These are phyloP conservation scores for Alternaria rosae DNA, from an alignment of 2,329 filamentous ascomycete genomes.

Conservation along the genomic window DNA sequence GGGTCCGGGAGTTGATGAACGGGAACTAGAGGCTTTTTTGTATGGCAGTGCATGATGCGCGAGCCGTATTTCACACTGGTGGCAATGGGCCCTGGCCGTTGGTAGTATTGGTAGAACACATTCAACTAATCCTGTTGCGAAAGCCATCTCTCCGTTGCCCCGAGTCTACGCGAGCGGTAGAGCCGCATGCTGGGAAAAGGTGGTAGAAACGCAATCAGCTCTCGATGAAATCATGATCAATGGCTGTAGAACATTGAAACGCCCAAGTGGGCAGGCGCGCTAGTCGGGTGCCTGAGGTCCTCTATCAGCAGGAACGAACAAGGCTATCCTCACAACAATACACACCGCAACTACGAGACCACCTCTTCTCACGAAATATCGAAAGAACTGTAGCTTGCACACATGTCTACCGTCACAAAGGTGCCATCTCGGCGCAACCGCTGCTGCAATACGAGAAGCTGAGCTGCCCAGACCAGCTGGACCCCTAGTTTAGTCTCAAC, in stretches of 20 bases:
- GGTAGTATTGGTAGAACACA: neutral
- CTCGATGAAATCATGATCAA: neutral
- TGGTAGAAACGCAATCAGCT: neutral
- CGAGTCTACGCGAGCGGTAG: neutral
- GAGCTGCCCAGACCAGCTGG: neutral
- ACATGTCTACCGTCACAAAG: neutral
- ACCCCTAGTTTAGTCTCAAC: neutral
- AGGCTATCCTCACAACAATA: neutral
- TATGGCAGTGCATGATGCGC: neutral
- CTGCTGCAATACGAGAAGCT: neutral
- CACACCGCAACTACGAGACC: neutral
- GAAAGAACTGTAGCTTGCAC: too few relatives aligned
- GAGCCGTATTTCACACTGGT: neutral
- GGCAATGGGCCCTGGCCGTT: neutral
- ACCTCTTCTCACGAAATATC: neutral
- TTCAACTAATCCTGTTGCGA: neutral
- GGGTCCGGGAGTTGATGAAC: neutral
- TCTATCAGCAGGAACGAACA: neutral
- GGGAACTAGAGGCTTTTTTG: neutral
- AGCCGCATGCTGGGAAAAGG: neutral
- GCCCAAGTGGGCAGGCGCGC: neutral
- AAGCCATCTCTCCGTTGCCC: neutral
- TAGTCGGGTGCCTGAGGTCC: neutral
- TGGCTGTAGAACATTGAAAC: neutral
- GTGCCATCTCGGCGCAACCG: neutral